phyloP scores from a whole-genome alignment of 75 land plant species.

The Cryptomeria japonica region DNA sequence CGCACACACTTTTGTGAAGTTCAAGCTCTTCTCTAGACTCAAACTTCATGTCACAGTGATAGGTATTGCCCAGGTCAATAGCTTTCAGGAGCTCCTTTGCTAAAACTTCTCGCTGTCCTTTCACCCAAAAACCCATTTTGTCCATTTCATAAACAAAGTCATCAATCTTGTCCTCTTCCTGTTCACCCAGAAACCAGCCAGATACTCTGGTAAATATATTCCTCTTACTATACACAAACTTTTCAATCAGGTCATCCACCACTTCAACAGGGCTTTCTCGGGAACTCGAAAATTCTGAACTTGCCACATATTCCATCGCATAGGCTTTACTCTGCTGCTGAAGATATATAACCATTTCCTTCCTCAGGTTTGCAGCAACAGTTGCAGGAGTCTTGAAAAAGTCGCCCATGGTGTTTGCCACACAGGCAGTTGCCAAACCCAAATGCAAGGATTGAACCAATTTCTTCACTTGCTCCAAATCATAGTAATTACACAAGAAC shows the following conservation, averaged over 20 bases:
- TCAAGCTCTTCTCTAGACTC: slow-evolving; percentile 44
- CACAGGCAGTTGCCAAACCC: slow-evolving; percentile 77
- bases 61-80: slow-evolving; percentile 53
- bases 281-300: slow-evolving; percentile 24
- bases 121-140: slow-evolving; percentile 59
- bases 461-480: slow-evolving; percentile 58
- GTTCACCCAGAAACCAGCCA: slow-evolving; percentile 72
- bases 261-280: slow-evolving; percentile 47
- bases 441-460: slow-evolving; percentile 58
- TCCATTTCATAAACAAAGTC: slow-evolving; percentile 90
- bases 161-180: slow-evolving; percentile 84
- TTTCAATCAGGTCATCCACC: slow-evolving; percentile 64
- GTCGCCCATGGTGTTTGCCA: slow-evolving; percentile 81
- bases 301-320: slow-evolving; percentile 43
- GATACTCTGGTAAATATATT: slow-evolving; percentile 73
- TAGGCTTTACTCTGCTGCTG: slow-evolving; percentile 53
- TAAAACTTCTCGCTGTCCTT: slow-evolving; percentile 67
- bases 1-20: slow-evolving; percentile 50
- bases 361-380: slow-evolving; percentile 62
- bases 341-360: slow-evolving; percentile 80
- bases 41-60: slow-evolving; percentile 73
- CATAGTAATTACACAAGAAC: slow-evolving; percentile 57
- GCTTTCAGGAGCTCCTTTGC: slow-evolving; percentile 59
- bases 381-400: slow-evolving; percentile 61
- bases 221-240: slow-evolving; percentile 56